phyloP scores from a whole-genome alignment of 805 yeast species.

The Metschnikowia bowlesiae region DNA sequence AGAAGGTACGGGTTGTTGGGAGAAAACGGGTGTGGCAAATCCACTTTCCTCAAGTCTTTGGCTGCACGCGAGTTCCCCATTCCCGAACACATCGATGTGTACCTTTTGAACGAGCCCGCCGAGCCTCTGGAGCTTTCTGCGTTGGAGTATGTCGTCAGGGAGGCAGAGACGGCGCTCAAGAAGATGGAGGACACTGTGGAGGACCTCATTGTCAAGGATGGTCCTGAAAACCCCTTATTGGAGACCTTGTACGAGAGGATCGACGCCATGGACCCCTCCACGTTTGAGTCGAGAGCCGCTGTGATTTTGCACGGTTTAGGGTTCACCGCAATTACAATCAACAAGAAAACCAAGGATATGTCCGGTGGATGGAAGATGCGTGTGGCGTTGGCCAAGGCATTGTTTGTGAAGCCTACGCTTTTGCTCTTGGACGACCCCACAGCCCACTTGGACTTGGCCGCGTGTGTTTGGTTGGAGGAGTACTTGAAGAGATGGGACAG shows the following conservation, averaged over 20 bases:
- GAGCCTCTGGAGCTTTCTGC: conserved; percentile 90
- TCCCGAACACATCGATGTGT: conserved; percentile 87
- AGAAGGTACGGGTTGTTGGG: conserved; percentile 97
- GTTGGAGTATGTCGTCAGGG: conserved; percentile 91
- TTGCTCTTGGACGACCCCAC: conserved; percentile 97
- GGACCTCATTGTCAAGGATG: conserved; percentile 81
- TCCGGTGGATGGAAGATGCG: conserved; percentile 99
- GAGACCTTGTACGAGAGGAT: conserved; percentile 93
- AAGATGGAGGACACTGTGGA: conserved; percentile 89
- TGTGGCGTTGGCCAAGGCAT: conserved; percentile 96
- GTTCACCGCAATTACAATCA: conserved; percentile 80
- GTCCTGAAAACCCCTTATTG: conserved; percentile 84
- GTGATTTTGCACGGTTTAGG: conserved; percentile 95
- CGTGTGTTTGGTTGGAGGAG: conserved; percentile 99
- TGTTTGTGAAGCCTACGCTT: conserved; percentile 95
- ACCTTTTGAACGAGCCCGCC: conserved; percentile 95
- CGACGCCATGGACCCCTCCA: conserved; percentile 91
- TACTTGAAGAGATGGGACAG: conserved; percentile 92
- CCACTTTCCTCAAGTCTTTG: conserved; percentile 86
- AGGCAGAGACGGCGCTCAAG: conserved; percentile 90
- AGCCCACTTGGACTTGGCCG: conserved; percentile 98
- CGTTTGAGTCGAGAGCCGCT: conserved; percentile 96
- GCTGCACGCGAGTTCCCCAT: conserved; percentile 96
- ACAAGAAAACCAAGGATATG: conserved; percentile 96
- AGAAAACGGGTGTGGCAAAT: conserved; percentile 98